Evolutionary conservation across 2,329 filamentous ascomycete genomes (phyloP), one percentile per base, ranked within the genome.

Genomic region (Passalora sequoiae): DNA sequence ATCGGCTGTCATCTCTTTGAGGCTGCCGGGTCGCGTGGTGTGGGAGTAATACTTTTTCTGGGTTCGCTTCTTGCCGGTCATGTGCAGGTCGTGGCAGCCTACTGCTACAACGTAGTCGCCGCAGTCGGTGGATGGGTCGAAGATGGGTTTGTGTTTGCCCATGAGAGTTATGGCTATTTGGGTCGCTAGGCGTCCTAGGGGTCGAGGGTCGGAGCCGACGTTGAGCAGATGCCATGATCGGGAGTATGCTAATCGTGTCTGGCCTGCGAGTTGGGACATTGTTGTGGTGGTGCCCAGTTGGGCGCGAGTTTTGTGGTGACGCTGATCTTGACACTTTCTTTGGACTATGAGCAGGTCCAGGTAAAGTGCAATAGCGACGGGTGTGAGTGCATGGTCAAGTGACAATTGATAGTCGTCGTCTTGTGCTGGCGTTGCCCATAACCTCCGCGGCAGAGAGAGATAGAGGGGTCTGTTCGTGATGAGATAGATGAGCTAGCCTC

Each of bases 101-200:
- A 92, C 89, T 24, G 33, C 46, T 1, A 98, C 91, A 9, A 98
- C 89, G 68, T 98, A 98, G 79, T 98, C 92, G 58, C 92, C 92
- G 76, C 92, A 97, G 75, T 98, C 92, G 49, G 89, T 96, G 16
- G 89, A 95, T 1, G 92, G 92, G 70, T 97, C 87, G 72, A 82
- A 98, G 67, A 92, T 95, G 16, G 92, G 92, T 72, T 98, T 98
- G 77, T 98, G 85, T 76, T 98, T 98, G 71, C 92, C 92, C 89
- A 97, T 96, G 40, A 96, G 80, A 48, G 87, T 75, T 41, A 83
- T 74, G 50, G 89, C 91, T 66, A 96, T 95, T 51, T 84, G 81
- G 40, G 84, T 88, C 49, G 91, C 91, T 39, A 96, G 77, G 30
- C 91, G 88, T 57, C 91, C 91, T 29, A 96, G 83, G n/a, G 88